A percentile compares a stretch with the other conserved stretches of the same genome.
These are phyloP conservation scores for Albizia julibrissin DNA, from an alignment of 306 rosid species.

Conservation along the genomic window DNA sequence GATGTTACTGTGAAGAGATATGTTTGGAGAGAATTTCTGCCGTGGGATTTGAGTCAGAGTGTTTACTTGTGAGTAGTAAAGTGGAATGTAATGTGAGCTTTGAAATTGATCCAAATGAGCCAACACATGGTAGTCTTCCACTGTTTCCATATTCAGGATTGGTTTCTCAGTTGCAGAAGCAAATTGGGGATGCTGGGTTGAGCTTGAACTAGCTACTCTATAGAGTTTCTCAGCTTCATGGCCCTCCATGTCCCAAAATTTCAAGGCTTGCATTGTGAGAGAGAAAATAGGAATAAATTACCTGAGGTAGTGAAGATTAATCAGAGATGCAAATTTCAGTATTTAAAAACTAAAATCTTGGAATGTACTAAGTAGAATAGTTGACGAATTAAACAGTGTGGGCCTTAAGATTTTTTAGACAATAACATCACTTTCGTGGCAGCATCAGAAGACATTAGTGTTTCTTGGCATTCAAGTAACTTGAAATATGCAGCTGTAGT, in stretches of 20 bases:
- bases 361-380: background rate
- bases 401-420: background rate
- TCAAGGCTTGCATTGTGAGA: background rate
- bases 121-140: slow-evolving; percentile 16
- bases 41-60: slow-evolving; percentile 30
- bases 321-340: background rate
- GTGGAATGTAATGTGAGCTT: slow-evolving; percentile 37
- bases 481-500: slow-evolving; percentile 23
- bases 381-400: background rate
- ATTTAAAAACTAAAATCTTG: background rate
- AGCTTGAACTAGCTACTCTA: slow-evolving; percentile 31
- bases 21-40: slow-evolving; percentile 36
- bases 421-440: background rate
- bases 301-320: background rate
- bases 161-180: slow-evolving; percentile 32
- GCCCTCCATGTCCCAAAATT: slow-evolving; percentile 33
- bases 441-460: slow-evolving; percentile 4
- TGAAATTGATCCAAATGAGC: slow-evolving; percentile 29
- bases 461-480: slow-evolving; percentile 38
- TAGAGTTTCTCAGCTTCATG: slow-evolving; percentile 28
- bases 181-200: slow-evolving; percentile 21
- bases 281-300: slow-evolving; percentile 15
- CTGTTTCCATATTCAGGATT: slow-evolving; percentile 32
- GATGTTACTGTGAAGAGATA: slow-evolving; percentile 47
- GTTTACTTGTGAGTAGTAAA: slow-evolving; percentile 29